Evolutionary conservation across 495 filamentous ascomycete genomes (phyloP), one percentile per base, ranked within the genome.

Genomic region (Xylaria acuta): DNA sequence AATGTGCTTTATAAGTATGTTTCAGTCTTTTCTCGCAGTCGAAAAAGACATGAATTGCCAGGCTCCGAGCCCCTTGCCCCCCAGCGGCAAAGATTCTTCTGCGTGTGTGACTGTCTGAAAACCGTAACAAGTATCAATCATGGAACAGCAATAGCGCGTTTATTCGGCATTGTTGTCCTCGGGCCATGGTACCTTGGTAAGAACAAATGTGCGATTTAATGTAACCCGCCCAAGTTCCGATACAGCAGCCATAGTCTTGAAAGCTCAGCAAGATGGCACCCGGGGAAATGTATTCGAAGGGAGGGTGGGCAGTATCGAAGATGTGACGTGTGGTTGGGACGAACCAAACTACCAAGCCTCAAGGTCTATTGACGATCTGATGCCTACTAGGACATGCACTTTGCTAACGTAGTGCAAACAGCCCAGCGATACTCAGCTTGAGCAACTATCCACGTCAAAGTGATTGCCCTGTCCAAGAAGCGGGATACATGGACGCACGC

Each of bases 391-490:
- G 62, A 41, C 12, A 64, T 27, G 40, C 12, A 64, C 38, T 18
- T 2, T 34, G n/a, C 14, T 3, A 64, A 30, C 38, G 5, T 8
- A 27, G 62, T 64, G 25, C 62, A 64, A 4, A 43, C 12, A 47
- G 27, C 62, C 62, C 62, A 41, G 0, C 22, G 62, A 45, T 43
- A 64, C 62, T 64, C 62, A 32, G 40, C 38, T 34, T 43, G 62
- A 27, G 38, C 62, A 25, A 64, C 14, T 43, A 64, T 45, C 38
- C 38, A 43, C 5, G 62, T 64, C 16, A 27, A 64, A 3, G 38
- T 45, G 22, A 64, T 43, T 27, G 62, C 22, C n/a, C 40, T 16
- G 62, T 41, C 22, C 18, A 43, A 27, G 62, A 64, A 43, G 25
- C 62, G 62, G 40, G 38, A 64, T 16, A 45, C 32, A 30, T 43